A percentile compares a stretch with the other conserved stretches of the same genome.
phyloP scores from a whole-genome alignment of 2,329 filamentous ascomycete species.

The Talaromyces islandicus region DNA sequence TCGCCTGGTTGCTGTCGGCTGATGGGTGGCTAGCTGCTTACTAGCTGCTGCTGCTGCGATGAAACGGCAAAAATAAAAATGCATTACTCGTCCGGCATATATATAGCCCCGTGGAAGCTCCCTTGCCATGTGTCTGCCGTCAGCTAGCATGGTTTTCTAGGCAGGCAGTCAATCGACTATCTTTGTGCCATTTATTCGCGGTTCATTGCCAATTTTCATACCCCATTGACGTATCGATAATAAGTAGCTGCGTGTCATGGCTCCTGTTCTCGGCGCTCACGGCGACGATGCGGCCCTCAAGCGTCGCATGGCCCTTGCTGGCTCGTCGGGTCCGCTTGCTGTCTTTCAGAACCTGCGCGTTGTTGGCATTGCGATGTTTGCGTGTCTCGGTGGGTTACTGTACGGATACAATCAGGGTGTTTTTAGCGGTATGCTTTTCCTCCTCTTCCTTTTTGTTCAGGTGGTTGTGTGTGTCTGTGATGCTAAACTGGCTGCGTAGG shows the following conservation, averaged over 20 bases:
- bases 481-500: background rate
- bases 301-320: constrained; percentile 51
- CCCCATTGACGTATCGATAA: background rate
- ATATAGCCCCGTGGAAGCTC: background rate
- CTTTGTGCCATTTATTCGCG: background rate
- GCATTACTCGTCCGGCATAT: background rate
- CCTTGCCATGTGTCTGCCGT: background rate
- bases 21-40: background rate
- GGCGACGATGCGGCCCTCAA: constrained; percentile 47
- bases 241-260: background rate
- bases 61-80: background rate
- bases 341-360: constrained; percentile 57
- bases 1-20: background rate
- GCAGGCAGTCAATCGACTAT: background rate
- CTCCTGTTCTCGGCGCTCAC: background rate
- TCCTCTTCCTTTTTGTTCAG: too few relatives aligned
- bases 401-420: constrained; percentile 25
- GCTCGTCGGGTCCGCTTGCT: constrained; percentile 46
- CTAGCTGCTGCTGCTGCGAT: background rate
- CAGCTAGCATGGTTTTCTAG: too few relatives aligned
- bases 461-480: too few relatives aligned
- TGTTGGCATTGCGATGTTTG: constrained; percentile 56
- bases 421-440: constrained; percentile 12
- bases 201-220: background rate
- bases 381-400: constrained; percentile 52